These are phyloP conservation scores for Starmerella sp. DNA, from an alignment of 805 yeast species.

Conservation along the genomic window DNA sequence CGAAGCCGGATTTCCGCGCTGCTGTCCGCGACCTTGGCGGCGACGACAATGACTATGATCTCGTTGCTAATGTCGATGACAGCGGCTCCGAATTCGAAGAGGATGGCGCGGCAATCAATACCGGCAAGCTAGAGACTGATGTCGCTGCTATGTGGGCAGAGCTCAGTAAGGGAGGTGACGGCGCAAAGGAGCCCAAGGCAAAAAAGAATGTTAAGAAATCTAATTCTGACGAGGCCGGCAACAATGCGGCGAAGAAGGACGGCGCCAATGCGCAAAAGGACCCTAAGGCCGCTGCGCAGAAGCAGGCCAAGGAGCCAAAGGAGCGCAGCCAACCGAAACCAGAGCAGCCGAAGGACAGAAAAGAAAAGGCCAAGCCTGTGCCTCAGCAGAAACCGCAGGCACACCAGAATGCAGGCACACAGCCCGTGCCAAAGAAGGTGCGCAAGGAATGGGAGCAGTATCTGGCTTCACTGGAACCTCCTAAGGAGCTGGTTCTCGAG, in stretches of 20 bases:
- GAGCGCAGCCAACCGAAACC: neutral
- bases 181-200: neutral
- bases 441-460: slow-evolving; percentile 14
- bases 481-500: slow-evolving; percentile 35
- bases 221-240: neutral
- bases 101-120: slow-evolving; percentile 24
- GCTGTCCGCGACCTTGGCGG: slow-evolving; percentile 82
- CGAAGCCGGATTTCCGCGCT: slow-evolving; percentile 37
- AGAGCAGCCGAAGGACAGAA: neutral
- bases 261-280: neutral
- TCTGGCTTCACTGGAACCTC: slow-evolving; percentile 7
- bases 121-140: slow-evolving; percentile 17
- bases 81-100: slow-evolving; percentile 29
- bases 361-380: neutral
- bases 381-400: neutral
- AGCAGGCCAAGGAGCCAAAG: slow-evolving; percentile 31
- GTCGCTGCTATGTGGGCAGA: slow-evolving; percentile 23
- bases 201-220: neutral
- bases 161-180: slow-evolving; percentile 19
- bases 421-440: slow-evolving; percentile 11
- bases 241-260: neutral
- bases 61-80: slow-evolving; percentile 44
- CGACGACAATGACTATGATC: slow-evolving; percentile 62
- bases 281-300: slow-evolving; percentile 12
- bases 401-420: neutral